Evolutionary conservation across 2,329 filamentous ascomycete species (phyloP).

Genomic region (Byssochlamys sp.): DNA sequence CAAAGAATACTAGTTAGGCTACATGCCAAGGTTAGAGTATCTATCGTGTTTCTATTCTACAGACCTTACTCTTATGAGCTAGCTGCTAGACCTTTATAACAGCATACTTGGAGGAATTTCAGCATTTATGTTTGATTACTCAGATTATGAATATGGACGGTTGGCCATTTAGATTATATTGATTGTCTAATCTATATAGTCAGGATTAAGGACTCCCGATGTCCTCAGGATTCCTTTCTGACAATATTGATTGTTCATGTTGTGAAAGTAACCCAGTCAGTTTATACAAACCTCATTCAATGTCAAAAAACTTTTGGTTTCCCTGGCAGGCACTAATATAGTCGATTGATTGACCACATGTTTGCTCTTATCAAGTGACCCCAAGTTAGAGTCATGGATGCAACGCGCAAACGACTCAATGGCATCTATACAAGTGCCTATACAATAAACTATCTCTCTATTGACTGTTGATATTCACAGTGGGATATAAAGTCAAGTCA

Average conservation of each 20-base stretch:
- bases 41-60: too few relatives aligned
- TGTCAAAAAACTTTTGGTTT: background rate
- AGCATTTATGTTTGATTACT: too few relatives aligned
- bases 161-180: too few relatives aligned
- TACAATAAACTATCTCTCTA: background rate
- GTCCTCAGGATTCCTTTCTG: background rate
- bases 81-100: too few relatives aligned
- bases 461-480: background rate
- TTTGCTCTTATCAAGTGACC: background rate
- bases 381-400: background rate
- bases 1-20: too few relatives aligned
- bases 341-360: background rate
- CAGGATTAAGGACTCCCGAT: background rate
- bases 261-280: background rate
- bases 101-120: too few relatives aligned
- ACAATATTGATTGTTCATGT: background rate
- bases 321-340: background rate
- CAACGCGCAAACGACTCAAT: background rate
- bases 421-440: background rate
- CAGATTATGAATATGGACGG: too few relatives aligned
- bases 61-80: too few relatives aligned
- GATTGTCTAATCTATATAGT: too few relatives aligned
- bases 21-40: too few relatives aligned
- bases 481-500: too few relatives aligned
- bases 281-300: background rate